Percentiles rank a stretch among this genome's conserved stretches.
phyloP scores from a whole-genome alignment of 129 eudicot species.

The Erigeron canadensis region DNA sequence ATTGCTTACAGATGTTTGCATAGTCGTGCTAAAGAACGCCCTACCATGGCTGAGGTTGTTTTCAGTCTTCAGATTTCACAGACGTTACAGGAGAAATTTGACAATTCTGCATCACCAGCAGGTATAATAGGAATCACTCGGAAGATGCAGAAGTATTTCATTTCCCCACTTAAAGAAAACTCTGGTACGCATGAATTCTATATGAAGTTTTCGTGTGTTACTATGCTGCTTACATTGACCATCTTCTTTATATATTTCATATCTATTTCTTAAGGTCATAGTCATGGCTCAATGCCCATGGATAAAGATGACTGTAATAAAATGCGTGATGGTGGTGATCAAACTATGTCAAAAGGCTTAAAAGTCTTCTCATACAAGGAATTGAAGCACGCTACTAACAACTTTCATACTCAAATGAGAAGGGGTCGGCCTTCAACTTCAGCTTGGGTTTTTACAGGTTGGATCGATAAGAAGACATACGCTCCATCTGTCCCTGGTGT shows the following conservation, averaged over 20 bases:
- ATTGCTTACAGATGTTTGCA: constrained; percentile 28
- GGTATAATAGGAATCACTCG: background rate
- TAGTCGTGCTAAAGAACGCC: constrained; percentile 15
- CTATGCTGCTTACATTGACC: background rate
- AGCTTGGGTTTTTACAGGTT: constrained; percentile 29
- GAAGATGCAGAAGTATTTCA: constrained; percentile 17
- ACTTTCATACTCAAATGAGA: constrained; percentile 43
- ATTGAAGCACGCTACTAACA: constrained; percentile 45
- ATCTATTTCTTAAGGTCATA: too few relatives aligned
- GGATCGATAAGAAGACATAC: constrained; percentile 47
- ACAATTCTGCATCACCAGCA: background rate
- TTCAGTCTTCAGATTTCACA: constrained; percentile 11
- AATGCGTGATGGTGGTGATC: too few relatives aligned
- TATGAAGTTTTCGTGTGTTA: background rate
- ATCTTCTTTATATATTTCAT: too few relatives aligned
- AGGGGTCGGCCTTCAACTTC: constrained; percentile 44
- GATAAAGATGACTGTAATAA: too few relatives aligned
- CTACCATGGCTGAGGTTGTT: constrained; percentile 32
- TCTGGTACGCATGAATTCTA: background rate
- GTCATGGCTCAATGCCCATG: too few relatives aligned
- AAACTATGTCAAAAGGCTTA: constrained; percentile 26
- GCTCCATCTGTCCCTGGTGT: constrained; percentile 48
- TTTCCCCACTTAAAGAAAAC: background rate
- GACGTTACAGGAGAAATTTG: background rate
- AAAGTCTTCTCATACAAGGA: constrained; percentile 41